phyloP scores from a whole-genome alignment of 2,329 filamentous ascomycete genomes.

The Emmonsia crescens region DNA sequence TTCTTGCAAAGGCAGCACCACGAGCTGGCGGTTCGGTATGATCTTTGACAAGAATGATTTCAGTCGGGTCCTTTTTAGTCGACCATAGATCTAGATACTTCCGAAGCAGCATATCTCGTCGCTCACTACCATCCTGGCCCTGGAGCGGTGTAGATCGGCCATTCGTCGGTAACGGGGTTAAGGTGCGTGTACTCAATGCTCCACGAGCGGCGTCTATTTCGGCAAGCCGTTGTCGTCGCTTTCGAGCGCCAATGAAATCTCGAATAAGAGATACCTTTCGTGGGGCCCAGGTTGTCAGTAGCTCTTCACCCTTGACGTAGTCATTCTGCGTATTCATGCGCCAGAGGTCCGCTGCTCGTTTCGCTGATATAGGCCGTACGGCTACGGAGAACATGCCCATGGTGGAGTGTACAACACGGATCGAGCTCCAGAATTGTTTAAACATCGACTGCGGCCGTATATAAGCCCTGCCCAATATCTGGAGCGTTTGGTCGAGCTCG shows the following conservation, averaged over 20 bases:
- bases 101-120: conserved; percentile 28
- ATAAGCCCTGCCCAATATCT: conserved; percentile 74
- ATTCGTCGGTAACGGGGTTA: conserved; percentile 25
- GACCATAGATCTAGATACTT: conserved; percentile 35
- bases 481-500: conserved; percentile 65
- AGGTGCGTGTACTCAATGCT: conserved; percentile 30
- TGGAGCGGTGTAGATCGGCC: conserved; percentile 21
- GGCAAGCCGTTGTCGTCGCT: conserved; percentile 60
- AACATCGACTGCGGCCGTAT: conserved; percentile 80
- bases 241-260: conserved; percentile 68
- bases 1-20: conserved; percentile 24
- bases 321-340: conserved; percentile 89
- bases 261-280: conserved; percentile 82
- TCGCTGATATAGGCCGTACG: conserved; percentile 79
- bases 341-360: conserved; percentile 88
- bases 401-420: conserved; percentile 75
- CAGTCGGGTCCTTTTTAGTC: conserved; percentile 30
- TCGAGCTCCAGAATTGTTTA: conserved; percentile 72
- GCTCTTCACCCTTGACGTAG: conserved; percentile 93
- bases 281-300: conserved; percentile 72
- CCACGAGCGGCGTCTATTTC: conserved; percentile 61
- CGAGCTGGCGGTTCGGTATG: conserved; percentile 35
- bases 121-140: conserved; percentile 26
- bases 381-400: conserved; percentile 77
- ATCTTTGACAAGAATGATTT: conserved; percentile 33